phyloP scores from a whole-genome alignment of 108 stramenopile species.

The Cylindrotheca fusiformis region DNA sequence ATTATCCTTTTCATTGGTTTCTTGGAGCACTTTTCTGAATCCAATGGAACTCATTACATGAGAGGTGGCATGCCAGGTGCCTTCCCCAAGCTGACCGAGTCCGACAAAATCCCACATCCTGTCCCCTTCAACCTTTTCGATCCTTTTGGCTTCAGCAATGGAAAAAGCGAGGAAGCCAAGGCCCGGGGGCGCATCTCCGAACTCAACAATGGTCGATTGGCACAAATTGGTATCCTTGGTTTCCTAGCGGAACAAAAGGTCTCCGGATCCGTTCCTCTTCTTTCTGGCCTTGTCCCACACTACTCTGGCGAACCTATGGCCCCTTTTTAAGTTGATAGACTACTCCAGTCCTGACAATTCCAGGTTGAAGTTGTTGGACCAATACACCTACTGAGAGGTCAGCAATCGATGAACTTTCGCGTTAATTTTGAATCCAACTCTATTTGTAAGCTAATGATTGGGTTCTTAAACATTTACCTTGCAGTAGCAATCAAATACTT shows the following conservation, averaged over 20 bases:
- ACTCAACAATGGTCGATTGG: conserved; percentile 79
- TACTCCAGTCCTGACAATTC: not conserved
- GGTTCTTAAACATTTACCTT: no score
- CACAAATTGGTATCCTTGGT: conserved; percentile 71
- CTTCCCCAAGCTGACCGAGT: conserved; percentile 62
- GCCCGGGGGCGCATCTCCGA: conserved; percentile 55
- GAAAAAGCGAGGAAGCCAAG: conserved; percentile 59
- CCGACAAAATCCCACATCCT: conserved; percentile 63
- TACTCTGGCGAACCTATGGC: conserved; percentile 72
- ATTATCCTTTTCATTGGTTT: conserved; percentile 82
- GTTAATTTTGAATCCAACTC: no score
- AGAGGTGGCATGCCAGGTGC: conserved; percentile 67
- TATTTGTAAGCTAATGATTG: no score
- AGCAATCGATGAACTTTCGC: no score
- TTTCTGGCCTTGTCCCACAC: conserved; percentile 58
- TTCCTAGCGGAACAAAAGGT: conserved; percentile 72
- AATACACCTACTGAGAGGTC: no score
- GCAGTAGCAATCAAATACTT: no score
- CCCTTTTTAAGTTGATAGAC: conserved; percentile 27
- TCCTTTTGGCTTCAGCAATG: conserved; percentile 60
- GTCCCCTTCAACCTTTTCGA: conserved; percentile 76
- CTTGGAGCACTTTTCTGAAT: conserved; percentile 75
- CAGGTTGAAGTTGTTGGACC: no score
- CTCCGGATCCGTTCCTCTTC: conserved; percentile 69
- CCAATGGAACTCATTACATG: conserved; percentile 74